Percentiles rank a stretch among this genome's conserved stretches.
phyloP scores from a whole-genome alignment of 2,329 filamentous ascomycete genomes.

The Sarocladiaceae sp. region DNA sequence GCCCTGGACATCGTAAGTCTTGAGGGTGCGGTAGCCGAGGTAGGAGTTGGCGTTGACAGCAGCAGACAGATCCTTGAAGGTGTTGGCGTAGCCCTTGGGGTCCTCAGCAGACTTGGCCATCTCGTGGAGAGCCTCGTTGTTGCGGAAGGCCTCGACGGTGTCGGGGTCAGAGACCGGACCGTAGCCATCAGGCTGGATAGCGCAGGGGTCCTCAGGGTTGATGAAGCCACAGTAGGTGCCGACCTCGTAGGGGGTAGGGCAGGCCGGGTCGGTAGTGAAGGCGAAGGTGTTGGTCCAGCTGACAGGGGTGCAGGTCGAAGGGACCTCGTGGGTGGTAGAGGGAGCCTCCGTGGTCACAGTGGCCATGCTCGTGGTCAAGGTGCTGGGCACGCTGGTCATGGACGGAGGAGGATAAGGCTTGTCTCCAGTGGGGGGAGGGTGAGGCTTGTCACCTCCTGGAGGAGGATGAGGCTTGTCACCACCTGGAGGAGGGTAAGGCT shows the following conservation, averaged over 20 bases:
- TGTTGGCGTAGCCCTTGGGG: conserved; percentile 8
- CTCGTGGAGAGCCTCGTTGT: not conserved
- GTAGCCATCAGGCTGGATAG: conserved; percentile 3
- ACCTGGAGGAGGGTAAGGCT: not conserved
- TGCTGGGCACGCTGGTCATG: not conserved
- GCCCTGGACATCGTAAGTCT: conserved; percentile 6
- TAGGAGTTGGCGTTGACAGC: conserved; percentile 8
- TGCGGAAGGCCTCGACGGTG: not conserved
- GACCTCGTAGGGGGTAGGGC: conserved; percentile 5
- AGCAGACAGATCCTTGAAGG: conserved; percentile 10
- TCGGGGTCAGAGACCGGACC: not conserved
- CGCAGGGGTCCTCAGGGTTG: conserved; percentile 8
- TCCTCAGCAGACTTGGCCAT: conserved; percentile 5
- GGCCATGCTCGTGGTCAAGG: not conserved
- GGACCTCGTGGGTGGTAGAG: not conserved
- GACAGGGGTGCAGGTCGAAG: conserved; percentile 1
- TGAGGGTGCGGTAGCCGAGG: conserved; percentile 9
- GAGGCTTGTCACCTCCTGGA: not conserved
- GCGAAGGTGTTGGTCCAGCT: conserved; percentile 6
- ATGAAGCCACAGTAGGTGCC: conserved; percentile 7
- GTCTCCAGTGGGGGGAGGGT: not conserved
- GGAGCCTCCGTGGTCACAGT: not conserved
- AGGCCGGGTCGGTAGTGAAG: conserved; percentile 1
- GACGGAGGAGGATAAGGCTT: not conserved
- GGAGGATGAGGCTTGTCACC: not conserved